Conservation (phyloP, 805 yeast genomes). For the Hanseniaspora vineae region DNA sequence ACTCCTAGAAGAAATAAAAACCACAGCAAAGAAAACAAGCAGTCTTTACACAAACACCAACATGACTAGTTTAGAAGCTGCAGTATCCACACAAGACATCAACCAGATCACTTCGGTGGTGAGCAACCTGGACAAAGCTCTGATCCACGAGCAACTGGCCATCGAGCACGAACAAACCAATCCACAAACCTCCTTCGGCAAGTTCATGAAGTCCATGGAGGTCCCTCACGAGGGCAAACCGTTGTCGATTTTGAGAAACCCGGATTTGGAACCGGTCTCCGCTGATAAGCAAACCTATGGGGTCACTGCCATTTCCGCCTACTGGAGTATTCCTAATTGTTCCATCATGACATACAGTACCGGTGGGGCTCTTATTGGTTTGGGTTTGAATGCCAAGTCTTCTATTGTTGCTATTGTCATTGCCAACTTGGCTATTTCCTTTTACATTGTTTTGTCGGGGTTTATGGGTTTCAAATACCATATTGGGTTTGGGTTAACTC, state of each 20-base stretch:
- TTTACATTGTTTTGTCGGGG: conserved; percentile 16
- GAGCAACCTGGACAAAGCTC: conserved; percentile 7
- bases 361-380: conserved; percentile 19
- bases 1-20: background rate
- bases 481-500: conserved; percentile 27
- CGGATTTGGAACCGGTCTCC: conserved; percentile 28
- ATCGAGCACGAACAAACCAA: conserved; percentile 4
- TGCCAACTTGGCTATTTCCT: conserved; percentile 11
- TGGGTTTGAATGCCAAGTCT: conserved; percentile 18
- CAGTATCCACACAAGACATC: conserved; percentile 4
- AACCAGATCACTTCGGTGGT: conserved; percentile 6
- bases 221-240: conserved; percentile 19
- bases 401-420: conserved; percentile 20
- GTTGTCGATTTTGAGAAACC: conserved; percentile 23
- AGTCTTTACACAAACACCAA: background rate
- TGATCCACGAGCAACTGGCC: conserved; percentile 6
- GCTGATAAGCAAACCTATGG: conserved; percentile 26
- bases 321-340: conserved; percentile 28
- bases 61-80: conserved; percentile 1
- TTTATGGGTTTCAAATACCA: conserved; percentile 22
- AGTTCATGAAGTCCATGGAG: conserved; percentile 11
- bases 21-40: background rate
- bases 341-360: conserved; percentile 27
- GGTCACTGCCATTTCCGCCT: conserved; percentile 22
- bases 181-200: conserved; percentile 4